phyloP scores from a whole-genome alignment of 78 protist species.

The Pigoraptor vietnamica region DNA sequence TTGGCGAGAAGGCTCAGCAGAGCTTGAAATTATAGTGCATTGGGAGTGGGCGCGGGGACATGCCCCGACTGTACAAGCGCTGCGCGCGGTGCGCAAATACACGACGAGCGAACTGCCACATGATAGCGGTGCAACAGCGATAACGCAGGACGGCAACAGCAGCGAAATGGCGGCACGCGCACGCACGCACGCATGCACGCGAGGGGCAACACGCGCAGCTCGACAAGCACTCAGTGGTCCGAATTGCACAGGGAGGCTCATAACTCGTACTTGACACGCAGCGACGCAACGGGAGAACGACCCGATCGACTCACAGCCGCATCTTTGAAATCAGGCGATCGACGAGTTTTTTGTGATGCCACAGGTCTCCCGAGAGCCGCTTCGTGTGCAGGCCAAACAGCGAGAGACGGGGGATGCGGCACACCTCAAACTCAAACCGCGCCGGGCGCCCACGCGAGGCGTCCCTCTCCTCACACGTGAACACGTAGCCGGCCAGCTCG shows the following conservation, averaged over 20 bases:
- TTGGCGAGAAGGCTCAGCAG: no score
- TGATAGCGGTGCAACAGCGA: no score
- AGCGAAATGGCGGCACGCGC: background rate
- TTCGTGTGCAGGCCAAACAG: background rate
- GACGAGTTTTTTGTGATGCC: conserved; percentile 5
- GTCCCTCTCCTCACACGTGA: background rate
- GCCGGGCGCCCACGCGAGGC: background rate
- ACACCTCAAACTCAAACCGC: conserved; percentile 10
- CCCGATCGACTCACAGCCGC: background rate
- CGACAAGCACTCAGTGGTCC: no score
- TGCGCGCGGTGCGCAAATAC: no score
- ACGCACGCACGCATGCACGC: background rate
- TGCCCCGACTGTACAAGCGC: no score
- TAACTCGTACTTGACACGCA: no score
- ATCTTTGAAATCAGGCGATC: background rate
- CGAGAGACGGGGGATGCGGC: background rate
- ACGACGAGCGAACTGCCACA: no score
- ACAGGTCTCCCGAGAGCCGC: conserved; percentile 2
- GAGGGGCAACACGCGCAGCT: no score
- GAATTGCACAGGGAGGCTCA: no score
- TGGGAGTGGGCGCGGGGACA: no score
- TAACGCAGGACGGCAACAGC: background rate
- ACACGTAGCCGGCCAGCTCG: background rate
- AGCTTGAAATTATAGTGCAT: no score
- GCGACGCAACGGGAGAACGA: no score